phyloP scores from a whole-genome alignment of 2,329 filamentous ascomycete genomes.

The Cladobotryum mycophilum region DNA sequence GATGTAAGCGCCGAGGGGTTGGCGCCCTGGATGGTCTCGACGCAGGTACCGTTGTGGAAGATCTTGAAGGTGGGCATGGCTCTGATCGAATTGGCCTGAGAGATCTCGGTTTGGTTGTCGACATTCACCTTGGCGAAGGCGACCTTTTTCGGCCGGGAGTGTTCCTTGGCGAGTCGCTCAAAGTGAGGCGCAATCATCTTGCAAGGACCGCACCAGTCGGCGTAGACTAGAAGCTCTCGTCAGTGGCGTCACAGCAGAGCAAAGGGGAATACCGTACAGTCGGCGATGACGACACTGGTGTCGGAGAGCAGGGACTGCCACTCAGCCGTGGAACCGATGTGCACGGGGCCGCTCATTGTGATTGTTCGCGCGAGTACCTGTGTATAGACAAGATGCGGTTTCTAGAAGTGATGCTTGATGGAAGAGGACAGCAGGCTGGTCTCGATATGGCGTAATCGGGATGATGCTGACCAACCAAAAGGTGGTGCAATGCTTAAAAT shows the following conservation, averaged over 20 bases:
- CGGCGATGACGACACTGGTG: constrained; percentile 76
- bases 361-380: background rate
- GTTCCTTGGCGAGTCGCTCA: constrained; percentile 72
- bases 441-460: constrained; percentile 1
- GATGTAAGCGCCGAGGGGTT: constrained; percentile 69
- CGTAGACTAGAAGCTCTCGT: constrained; percentile 61
- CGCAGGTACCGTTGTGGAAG: constrained; percentile 67
- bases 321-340: constrained; percentile 60
- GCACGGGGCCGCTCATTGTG: constrained; percentile 42
- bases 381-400: background rate
- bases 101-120: constrained; percentile 72
- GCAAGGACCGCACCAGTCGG: constrained; percentile 92
- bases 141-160: constrained; percentile 74
- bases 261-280: constrained; percentile 58
- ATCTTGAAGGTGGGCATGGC: constrained; percentile 95
- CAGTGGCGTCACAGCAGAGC: constrained; percentile 16
- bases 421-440: background rate
- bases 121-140: constrained; percentile 91
- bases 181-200: constrained; percentile 87
- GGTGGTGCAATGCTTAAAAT: constrained; percentile 6
- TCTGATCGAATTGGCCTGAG: constrained; percentile 69
- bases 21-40: constrained; percentile 75
- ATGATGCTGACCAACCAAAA: constrained; percentile 16
- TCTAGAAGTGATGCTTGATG: background rate
- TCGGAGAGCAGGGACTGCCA: constrained; percentile 66